phyloP scores from a whole-genome alignment of 108 stramenopile species.

The Cyclostephanos tholiformis region DNA sequence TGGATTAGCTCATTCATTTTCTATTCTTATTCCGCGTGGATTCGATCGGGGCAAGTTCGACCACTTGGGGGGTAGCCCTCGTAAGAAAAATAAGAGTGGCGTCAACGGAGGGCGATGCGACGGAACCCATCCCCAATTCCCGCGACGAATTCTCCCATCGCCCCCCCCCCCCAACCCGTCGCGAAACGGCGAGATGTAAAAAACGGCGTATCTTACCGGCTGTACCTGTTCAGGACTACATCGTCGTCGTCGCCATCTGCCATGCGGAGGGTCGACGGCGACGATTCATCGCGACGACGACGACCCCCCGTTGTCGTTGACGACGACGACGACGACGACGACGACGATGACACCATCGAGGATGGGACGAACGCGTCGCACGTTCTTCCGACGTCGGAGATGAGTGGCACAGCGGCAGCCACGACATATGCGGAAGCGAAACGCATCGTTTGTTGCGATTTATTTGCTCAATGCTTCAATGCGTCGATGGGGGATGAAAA shows the following conservation, averaged over 20 bases:
- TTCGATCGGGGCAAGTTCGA: neutral
- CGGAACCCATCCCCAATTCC: no score
- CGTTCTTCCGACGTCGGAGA: neutral
- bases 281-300: conserved; percentile 3
- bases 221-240: conserved; percentile 71
- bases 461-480: neutral
- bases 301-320: neutral
- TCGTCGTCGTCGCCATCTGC: conserved; percentile 57
- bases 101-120: no score
- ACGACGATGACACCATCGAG: neutral
- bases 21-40: neutral
- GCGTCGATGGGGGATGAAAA: no score
- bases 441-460: conserved; percentile 11
- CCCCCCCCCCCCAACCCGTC: no score
- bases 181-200: neutral
- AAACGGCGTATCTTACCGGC: conserved; percentile 55
- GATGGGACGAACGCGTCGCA: conserved; percentile 27
- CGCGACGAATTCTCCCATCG: neutral
- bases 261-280: conserved; percentile 37
- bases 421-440: conserved; percentile 17
- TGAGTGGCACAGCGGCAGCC: neutral
- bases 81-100: neutral
- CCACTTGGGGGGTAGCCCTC: neutral
- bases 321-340: no score
- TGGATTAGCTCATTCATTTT: neutral